phyloP scores from a whole-genome alignment of 345 rosid species.

The Lagerstroemia speciosa region DNA sequence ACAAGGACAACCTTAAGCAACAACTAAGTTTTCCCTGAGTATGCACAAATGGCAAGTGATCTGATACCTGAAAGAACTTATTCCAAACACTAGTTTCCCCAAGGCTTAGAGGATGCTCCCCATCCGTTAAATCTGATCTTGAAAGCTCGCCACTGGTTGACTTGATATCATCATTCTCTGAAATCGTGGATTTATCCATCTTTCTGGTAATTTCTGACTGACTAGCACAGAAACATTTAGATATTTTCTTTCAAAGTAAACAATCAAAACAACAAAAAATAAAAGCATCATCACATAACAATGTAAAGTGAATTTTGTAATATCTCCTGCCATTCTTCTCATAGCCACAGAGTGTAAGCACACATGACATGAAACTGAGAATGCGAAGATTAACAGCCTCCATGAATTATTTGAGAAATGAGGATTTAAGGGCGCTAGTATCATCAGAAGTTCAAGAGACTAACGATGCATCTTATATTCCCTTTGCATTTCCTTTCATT shows the following conservation, averaged over 20 bases:
- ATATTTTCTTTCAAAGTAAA: conserved; percentile 16
- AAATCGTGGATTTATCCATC: conserved; percentile 46
- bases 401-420: neutral
- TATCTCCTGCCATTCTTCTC: neutral
- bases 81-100: conserved; percentile 92
- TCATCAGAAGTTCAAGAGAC: neutral
- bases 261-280: neutral
- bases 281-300: neutral
- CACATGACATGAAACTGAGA: neutral
- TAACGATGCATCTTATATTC: neutral
- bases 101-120: conserved; percentile 94
- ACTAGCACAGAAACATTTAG: conserved; percentile 73
- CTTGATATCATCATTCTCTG: conserved; percentile 33
- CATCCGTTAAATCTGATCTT: conserved; percentile 69
- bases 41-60: neutral
- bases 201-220: conserved; percentile 90
- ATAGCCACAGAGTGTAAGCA: neutral
- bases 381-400: neutral
- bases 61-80: conserved; percentile 79
- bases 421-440: neutral
- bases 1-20: neutral
- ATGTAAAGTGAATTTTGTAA: neutral
- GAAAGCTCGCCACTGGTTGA: conserved; percentile 49
- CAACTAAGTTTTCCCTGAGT: neutral
- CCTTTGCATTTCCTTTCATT: neutral